Percentiles rank a stretch among this genome's conserved stretches.
Conservation (phyloP, 1,284 basidiomycete genomes). For the Entoloma clypeatum region DNA sequence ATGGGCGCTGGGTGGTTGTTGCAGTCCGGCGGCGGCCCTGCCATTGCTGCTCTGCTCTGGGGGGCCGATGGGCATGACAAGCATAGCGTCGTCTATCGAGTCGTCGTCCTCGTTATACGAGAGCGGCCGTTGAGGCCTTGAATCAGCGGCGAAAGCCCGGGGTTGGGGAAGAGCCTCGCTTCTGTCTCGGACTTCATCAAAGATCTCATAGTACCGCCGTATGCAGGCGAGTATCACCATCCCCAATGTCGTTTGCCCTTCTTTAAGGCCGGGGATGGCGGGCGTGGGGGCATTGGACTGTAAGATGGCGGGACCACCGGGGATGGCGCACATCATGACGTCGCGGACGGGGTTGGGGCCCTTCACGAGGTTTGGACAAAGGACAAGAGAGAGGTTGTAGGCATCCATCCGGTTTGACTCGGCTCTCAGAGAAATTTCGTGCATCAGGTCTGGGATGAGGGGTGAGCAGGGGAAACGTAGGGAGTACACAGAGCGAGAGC, state of each 20-base stretch:
- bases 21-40: constrained; percentile 36
- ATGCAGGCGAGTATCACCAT: constrained; percentile 74
- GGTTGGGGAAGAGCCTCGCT: constrained; percentile 51
- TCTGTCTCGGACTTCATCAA: constrained; percentile 71
- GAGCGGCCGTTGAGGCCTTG: constrained; percentile 21
- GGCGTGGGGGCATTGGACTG: constrained; percentile 22
- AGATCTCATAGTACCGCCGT: constrained; percentile 79
- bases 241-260: constrained; percentile 63
- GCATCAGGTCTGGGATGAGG: constrained; percentile 60
- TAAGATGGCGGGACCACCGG: constrained; percentile 36
- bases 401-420: constrained; percentile 77
- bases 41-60: constrained; percentile 17
- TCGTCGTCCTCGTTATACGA: constrained; percentile 52
- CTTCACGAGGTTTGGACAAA: constrained; percentile 75
- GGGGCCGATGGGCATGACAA: constrained; percentile 69
- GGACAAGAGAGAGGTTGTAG: constrained; percentile 74
- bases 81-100: constrained; percentile 68
- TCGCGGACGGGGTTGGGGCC: constrained; percentile 64
- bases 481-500: constrained; percentile 27
- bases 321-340: constrained; percentile 67
- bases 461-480: constrained; percentile 1
- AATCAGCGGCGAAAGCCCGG: constrained; percentile 13
- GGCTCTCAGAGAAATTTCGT: constrained; percentile 68
- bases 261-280: constrained; percentile 23
- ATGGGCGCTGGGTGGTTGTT: too few species aligned